Conservation (phyloP, 768 basidiomycete species). For the Kockovaella imperatae region DNA sequence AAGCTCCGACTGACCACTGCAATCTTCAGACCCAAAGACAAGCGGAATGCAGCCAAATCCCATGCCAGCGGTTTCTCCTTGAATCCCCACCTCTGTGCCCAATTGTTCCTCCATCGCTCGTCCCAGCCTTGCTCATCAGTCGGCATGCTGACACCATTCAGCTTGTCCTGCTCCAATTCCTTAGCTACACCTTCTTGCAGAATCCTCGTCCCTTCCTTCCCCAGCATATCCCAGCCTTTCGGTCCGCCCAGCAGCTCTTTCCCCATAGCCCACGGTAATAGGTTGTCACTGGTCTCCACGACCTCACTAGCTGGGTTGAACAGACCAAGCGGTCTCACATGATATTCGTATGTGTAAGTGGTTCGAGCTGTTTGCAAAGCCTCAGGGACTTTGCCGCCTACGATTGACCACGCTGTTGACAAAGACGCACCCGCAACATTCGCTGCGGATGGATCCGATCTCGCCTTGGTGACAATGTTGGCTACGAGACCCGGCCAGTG, state of each 20-base stretch:
- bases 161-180: constrained; percentile 9
- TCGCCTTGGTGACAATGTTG: constrained; percentile 1
- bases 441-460: constrained; percentile 2
- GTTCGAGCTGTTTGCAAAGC: background rate
- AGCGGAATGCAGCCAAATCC: constrained; percentile 18
- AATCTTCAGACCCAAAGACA: constrained; percentile 25
- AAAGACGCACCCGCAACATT: constrained; percentile 1
- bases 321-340: constrained; percentile 31
- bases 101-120: constrained; percentile 17
- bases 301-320: constrained; percentile 18
- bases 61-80: constrained; percentile 16
- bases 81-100: constrained; percentile 20
- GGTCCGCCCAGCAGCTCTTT: constrained; percentile 26
- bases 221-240: constrained; percentile 25
- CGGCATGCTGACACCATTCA: constrained; percentile 1
- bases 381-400: background rate
- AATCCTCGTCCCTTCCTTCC: constrained; percentile 11
- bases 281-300: constrained; percentile 15
- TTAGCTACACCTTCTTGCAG: constrained; percentile 14
- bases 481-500: constrained; percentile 37
- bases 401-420: background rate
- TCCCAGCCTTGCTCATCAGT: constrained; percentile 2
- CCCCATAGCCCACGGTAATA: constrained; percentile 30
- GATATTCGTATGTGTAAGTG: constrained; percentile 17
- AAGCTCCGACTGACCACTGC: constrained; percentile 21